A percentile compares a stretch with the other conserved stretches of the same genome.
These are phyloP conservation scores for Metschnikowia matae DNA, from an alignment of 805 yeast species.

Conservation along the genomic window DNA sequence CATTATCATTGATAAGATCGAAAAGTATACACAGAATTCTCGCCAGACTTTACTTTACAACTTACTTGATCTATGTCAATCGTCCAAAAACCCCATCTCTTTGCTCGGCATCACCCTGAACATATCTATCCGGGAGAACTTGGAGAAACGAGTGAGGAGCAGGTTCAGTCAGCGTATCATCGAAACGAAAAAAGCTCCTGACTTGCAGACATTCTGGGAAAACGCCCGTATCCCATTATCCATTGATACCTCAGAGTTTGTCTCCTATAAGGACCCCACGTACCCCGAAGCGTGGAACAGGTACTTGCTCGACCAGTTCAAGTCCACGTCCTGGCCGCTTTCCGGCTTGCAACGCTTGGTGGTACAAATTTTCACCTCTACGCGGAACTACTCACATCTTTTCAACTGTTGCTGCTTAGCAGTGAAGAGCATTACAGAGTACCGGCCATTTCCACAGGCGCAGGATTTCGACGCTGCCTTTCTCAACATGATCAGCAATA, in stretches of 20 bases:
- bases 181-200: conserved; percentile 48
- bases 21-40: conserved; percentile 62
- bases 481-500: conserved; percentile 8
- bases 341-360: conserved; percentile 13
- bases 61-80: conserved; percentile 80
- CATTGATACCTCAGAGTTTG: conserved; percentile 18
- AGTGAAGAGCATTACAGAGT: conserved; percentile 27
- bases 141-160: conserved; percentile 89
- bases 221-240: conserved; percentile 42
- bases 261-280: conserved; percentile 12
- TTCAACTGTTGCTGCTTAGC: conserved; percentile 41
- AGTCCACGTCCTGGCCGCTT: background rate
- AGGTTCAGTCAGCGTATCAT: conserved; percentile 81
- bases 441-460: conserved; percentile 25
- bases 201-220: conserved; percentile 47
- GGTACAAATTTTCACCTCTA: conserved; percentile 50
- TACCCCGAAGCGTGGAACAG: conserved; percentile 45
- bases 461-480: conserved; percentile 22
- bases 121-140: conserved; percentile 68
- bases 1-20: conserved; percentile 82
- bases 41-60: conserved; percentile 86
- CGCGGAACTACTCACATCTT: conserved; percentile 53
- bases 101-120: conserved; percentile 78
- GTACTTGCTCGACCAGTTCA: conserved; percentile 23
- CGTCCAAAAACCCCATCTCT: conserved; percentile 64